Conservation (phyloP, 1,284 basidiomycete genomes). For the Fomitopsis schrenkii region DNA sequence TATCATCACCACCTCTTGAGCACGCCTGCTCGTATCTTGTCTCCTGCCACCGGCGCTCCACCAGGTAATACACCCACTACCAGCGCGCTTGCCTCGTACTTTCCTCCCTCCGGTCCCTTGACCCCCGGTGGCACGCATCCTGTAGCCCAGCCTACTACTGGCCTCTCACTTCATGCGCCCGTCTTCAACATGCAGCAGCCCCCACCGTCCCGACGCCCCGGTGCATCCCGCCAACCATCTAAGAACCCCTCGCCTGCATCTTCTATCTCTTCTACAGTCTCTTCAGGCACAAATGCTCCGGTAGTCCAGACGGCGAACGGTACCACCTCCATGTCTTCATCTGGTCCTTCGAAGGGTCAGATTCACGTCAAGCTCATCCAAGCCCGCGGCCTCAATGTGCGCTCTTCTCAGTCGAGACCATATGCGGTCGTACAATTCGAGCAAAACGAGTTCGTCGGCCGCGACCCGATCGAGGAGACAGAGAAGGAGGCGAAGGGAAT, state of each 20-base stretch:
- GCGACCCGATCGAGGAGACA: conserved; percentile 85
- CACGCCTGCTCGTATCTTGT: conserved; percentile 25
- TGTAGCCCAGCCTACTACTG: conserved; percentile 65
- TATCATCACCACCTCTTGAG: conserved; percentile 40
- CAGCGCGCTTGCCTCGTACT: conserved; percentile 24
- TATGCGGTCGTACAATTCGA: conserved; percentile 99
- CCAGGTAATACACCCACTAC: conserved; percentile 15
- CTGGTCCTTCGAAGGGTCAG: conserved; percentile 62
- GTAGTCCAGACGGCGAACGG: conserved; percentile 7
- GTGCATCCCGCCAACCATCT: conserved; percentile 30
- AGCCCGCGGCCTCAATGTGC: conserved; percentile 82
- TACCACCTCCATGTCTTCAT: conserved; percentile 18
- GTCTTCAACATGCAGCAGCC: conserved; percentile 73
- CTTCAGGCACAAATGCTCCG: conserved; percentile 19
- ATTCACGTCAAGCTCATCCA: conserved; percentile 95
- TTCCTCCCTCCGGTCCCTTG: conserved; percentile 31
- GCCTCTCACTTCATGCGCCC: conserved; percentile 76
- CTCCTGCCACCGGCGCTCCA: conserved; percentile 26
- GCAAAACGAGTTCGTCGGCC: conserved; percentile 96
- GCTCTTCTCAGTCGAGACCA: conserved; percentile 66
- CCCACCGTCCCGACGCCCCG: conserved; percentile 41
- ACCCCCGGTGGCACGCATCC: conserved; percentile 40
- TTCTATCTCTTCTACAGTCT: conserved; percentile 21
- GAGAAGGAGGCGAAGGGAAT: conserved; percentile 85
- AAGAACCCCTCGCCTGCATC: conserved; percentile 31